Conservation (phyloP, 176 grass and related monocot species). For the Avena atlantica region DNA sequence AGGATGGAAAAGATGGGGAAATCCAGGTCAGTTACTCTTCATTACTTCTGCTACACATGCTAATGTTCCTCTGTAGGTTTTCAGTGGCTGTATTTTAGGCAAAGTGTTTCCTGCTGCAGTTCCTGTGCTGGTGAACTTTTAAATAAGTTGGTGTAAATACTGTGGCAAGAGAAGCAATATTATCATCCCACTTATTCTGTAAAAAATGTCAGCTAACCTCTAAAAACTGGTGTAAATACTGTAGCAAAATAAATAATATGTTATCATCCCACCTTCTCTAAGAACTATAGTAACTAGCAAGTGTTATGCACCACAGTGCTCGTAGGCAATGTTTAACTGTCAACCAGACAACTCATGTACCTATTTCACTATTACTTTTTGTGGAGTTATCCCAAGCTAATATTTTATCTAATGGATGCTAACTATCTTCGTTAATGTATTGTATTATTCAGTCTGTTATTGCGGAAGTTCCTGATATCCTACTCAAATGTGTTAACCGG, state of each 20-base stretch:
- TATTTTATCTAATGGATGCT: conserved; percentile 6
- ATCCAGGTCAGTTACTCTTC: conserved; percentile 60
- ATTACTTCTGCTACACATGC: neutral
- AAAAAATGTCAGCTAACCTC: neutral
- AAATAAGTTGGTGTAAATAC: neutral
- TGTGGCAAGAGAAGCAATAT: conserved; percentile 1
- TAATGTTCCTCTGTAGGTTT: conserved; percentile 20
- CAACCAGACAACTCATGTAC: neutral
- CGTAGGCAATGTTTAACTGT: neutral
- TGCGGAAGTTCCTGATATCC: conserved; percentile 77
- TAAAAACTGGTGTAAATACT: neutral
- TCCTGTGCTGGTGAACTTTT: neutral
- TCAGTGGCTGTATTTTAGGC: neutral
- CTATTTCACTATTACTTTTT: conserved; percentile 10
- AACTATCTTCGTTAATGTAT: conserved; percentile 35
- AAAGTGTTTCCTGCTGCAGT: neutral
- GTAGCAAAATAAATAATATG: neutral
- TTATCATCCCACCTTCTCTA: neutral
- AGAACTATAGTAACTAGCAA: neutral
- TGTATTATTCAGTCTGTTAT: conserved; percentile 64
- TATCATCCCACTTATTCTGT: neutral
- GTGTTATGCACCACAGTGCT: neutral
- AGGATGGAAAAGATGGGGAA: conserved; percentile 75
- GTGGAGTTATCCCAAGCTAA: neutral
- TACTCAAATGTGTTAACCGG: conserved; percentile 74